These are phyloP conservation scores for Xylariaceae sp. DNA, from an alignment of 2,329 filamentous ascomycete genomes.

Conservation along the genomic window DNA sequence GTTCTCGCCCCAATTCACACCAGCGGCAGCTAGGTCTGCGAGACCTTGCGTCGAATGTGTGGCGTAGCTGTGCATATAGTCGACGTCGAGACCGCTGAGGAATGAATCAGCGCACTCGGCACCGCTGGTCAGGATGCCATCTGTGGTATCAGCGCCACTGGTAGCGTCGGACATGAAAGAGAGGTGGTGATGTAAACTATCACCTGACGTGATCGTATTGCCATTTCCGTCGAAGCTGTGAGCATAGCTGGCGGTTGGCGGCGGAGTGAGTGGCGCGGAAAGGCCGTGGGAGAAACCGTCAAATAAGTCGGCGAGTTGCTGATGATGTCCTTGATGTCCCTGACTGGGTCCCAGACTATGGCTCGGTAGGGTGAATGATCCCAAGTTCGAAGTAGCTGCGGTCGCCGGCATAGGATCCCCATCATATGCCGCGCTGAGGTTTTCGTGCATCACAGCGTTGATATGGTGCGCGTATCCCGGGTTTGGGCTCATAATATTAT, in stretches of 20 bases:
- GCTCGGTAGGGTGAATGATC: slow-evolving; percentile 12
- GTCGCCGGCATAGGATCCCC: slow-evolving; percentile 14
- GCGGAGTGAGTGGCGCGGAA: slow-evolving; percentile 48
- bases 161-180: slow-evolving; percentile 33
- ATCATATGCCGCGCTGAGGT: slow-evolving; percentile 47
- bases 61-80: slow-evolving; percentile 12
- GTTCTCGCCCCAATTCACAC: slow-evolving; percentile 18
- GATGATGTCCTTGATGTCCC: slow-evolving; percentile 1
- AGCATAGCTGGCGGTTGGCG: slow-evolving; percentile 46
- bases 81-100: slow-evolving; percentile 23
- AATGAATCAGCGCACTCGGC: slow-evolving; percentile 21
- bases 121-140: slow-evolving; percentile 16
- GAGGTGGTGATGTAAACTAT: slow-evolving; percentile 27
- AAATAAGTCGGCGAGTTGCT: slow-evolving; percentile 29
- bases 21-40: slow-evolving; percentile 4
- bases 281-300: slow-evolving; percentile 44
- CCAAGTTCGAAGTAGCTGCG: not conserved
- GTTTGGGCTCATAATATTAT: slow-evolving; percentile 51
- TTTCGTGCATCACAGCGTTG: slow-evolving; percentile 53
- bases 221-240: slow-evolving; percentile 36
- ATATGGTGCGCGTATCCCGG: slow-evolving; percentile 48
- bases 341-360: slow-evolving; percentile 1
- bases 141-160: slow-evolving; percentile 25
- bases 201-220: slow-evolving; percentile 2
- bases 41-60: slow-evolving; percentile 11